Evolutionary conservation across 192 early-diverging fungal genomes (phyloP).

Genomic region (Dissophora ornata): DNA sequence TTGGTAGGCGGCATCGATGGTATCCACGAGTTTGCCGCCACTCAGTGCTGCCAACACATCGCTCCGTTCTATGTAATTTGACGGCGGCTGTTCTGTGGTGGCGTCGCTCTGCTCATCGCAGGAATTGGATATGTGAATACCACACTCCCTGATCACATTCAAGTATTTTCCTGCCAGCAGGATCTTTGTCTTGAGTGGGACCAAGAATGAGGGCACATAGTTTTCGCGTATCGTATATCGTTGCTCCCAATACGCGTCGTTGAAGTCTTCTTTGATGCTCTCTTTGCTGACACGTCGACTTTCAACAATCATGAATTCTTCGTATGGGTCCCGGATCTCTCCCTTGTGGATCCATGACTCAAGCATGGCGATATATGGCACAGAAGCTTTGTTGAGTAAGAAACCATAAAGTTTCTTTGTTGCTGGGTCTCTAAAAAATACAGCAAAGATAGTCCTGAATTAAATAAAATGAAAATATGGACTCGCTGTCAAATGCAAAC

Average conservation of each 20-base stretch:
- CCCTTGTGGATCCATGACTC: conserved; percentile 91
- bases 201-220: conserved; percentile 81
- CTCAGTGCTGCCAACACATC: conserved; percentile 71
- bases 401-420: conserved; percentile 83
- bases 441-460: too few species aligned
- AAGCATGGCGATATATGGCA: conserved; percentile 88
- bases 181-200: conserved; percentile 80
- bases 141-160: conserved; percentile 91
- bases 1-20: conserved; percentile 88
- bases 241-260: conserved; percentile 86
- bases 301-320: conserved; percentile 95
- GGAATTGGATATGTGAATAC: conserved; percentile 56
- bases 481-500: not conserved
- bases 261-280: conserved; percentile 79
- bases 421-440: conserved; percentile 68
- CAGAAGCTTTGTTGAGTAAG: conserved; percentile 78
- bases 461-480: too few species aligned
- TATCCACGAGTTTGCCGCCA: conserved; percentile 68
- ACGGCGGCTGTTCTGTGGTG: conserved; percentile 24
- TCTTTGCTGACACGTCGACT: conserved; percentile 68
- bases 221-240: conserved; percentile 76
- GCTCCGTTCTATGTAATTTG: conserved; percentile 33
- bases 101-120: conserved; percentile 42
- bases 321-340: conserved; percentile 86
- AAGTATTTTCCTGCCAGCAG: conserved; percentile 94